Percentiles rank a stretch among this genome's conserved stretches.
phyloP scores from a whole-genome alignment of 768 basidiomycete species.

The Gautieria morchelliformis region DNA sequence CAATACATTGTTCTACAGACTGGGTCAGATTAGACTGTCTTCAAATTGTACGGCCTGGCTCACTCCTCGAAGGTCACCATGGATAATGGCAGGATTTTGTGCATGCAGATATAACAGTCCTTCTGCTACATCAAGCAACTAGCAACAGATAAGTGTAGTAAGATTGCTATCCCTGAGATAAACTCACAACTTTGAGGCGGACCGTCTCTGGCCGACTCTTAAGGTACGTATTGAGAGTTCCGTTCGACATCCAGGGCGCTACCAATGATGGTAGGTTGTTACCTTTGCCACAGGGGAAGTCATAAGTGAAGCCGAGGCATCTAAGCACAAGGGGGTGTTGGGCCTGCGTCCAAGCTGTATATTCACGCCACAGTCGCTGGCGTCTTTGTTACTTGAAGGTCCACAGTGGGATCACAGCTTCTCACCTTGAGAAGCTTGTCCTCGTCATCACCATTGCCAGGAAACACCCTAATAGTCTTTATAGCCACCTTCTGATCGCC shows the following conservation, averaged over 20 bases:
- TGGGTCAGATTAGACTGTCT: neutral
- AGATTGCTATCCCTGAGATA: neutral
- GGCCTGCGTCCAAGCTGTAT: neutral
- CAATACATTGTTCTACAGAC: too few relatives aligned
- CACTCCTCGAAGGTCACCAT: slow-evolving; percentile 2
- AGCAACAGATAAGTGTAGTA: neutral
- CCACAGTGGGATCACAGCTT: neutral
- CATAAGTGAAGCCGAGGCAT: neutral
- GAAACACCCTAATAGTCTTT: neutral
- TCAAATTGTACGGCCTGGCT: neutral
- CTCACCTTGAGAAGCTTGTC: neutral
- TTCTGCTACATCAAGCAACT: slow-evolving; percentile 34
- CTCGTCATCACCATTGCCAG: neutral
- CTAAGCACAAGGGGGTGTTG: neutral
- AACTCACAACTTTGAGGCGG: neutral
- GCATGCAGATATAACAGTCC: slow-evolving; percentile 36
- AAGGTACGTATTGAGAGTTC: neutral
- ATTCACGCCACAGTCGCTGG: slow-evolving; percentile 1
- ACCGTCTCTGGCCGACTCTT: neutral
- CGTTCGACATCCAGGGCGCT: slow-evolving; percentile 1
- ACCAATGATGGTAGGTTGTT: neutral
- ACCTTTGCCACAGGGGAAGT: neutral
- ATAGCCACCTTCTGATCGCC: neutral
- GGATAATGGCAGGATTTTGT: slow-evolving; percentile 25
- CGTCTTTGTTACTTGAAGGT: too few relatives aligned